phyloP scores from a whole-genome alignment of 2,329 filamentous ascomycete genomes.

The Fusarium sp. region DNA sequence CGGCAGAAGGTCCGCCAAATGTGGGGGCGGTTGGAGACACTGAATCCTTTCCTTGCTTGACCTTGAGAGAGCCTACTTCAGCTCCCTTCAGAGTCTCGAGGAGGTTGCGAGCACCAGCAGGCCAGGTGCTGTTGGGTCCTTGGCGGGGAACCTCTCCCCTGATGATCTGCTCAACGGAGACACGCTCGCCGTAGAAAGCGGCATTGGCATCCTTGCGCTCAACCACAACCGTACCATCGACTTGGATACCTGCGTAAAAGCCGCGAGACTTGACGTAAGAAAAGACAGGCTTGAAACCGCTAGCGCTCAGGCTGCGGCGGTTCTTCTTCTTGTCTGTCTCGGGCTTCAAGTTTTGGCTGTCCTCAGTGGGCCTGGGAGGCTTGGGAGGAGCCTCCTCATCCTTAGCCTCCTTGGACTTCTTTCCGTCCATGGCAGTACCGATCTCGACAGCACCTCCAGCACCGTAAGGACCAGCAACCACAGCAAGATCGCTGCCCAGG shows the following conservation, averaged over 20 bases:
- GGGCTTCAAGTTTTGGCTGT: conserved; percentile 47
- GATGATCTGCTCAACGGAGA: conserved; percentile 63
- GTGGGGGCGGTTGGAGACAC: conserved; percentile 18
- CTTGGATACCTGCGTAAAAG: conserved; percentile 86
- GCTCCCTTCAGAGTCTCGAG: conserved; percentile 52
- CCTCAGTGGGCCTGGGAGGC: conserved; percentile 27
- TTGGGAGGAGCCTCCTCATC: conserved; percentile 26
- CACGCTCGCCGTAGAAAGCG: conserved; percentile 79
- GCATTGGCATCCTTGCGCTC: conserved; percentile 91
- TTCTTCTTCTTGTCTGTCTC: conserved; percentile 46
- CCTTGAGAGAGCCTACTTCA: conserved; percentile 49
- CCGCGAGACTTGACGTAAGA: conserved; percentile 89
- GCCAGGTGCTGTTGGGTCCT: conserved; percentile 50
- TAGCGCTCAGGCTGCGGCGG: conserved; percentile 50
- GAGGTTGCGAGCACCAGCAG: conserved; percentile 50
- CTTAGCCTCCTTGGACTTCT: conserved; percentile 61
- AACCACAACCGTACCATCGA: conserved; percentile 89
- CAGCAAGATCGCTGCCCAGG: conserved; percentile 82
- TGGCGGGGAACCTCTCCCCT: conserved; percentile 55
- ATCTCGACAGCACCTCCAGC: conserved; percentile 80
- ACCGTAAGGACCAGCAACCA: conserved; percentile 77
- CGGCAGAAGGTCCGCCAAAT: conserved; percentile 24
- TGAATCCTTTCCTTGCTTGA: conserved; percentile 36
- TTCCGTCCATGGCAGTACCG: conserved; percentile 48
- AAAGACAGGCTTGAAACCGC: conserved; percentile 60